A percentile compares a stretch with the other conserved stretches of the same genome.
Evolutionary conservation across 2,329 filamentous ascomycete genomes (phyloP).

Genomic region (Monosporascus ibericus): DNA sequence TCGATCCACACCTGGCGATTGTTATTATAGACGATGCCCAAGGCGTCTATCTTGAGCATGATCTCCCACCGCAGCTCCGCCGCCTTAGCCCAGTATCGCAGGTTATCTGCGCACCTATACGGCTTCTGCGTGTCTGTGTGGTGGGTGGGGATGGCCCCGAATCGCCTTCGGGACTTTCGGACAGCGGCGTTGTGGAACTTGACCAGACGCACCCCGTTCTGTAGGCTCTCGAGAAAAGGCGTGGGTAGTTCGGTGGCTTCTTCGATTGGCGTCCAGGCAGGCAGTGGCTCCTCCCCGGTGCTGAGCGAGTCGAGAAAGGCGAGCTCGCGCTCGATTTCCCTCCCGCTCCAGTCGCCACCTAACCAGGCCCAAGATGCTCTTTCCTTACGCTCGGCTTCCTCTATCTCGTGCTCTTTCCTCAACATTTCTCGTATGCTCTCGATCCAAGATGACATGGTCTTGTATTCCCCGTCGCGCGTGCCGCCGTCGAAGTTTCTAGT

Average conservation of each 20-base stretch:
- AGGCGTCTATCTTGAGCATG: conserved; percentile 73
- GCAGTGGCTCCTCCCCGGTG: conserved; percentile 52
- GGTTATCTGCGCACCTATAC: conserved; percentile 87
- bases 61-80: conserved; percentile 92
- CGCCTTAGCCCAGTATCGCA: conserved; percentile 94
- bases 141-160: conserved; percentile 81
- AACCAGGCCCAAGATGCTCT: conserved; percentile 77
- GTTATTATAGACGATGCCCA: conserved; percentile 76
- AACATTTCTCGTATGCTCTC: conserved; percentile 71
- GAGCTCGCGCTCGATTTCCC: conserved; percentile 71
- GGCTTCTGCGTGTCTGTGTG: conserved; percentile 94
- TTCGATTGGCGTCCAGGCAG: conserved; percentile 60
- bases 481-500: conserved; percentile 80
- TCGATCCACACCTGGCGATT: conserved; percentile 65
- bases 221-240: conserved; percentile 66
- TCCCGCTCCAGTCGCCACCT: conserved; percentile 66
- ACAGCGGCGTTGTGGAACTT: conserved; percentile 87
- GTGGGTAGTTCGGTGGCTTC: conserved; percentile 51
- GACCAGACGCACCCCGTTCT: conserved; percentile 75
- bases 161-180: conserved; percentile 75
- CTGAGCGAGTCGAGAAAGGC: conserved; percentile 76
- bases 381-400: conserved; percentile 65
- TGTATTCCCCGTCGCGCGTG: conserved; percentile 70
- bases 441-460: conserved; percentile 75
- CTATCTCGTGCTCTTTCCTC: conserved; percentile 68